Conservation (phyloP, 208 protist species). For the Trypanosoma boissoni region DNA sequence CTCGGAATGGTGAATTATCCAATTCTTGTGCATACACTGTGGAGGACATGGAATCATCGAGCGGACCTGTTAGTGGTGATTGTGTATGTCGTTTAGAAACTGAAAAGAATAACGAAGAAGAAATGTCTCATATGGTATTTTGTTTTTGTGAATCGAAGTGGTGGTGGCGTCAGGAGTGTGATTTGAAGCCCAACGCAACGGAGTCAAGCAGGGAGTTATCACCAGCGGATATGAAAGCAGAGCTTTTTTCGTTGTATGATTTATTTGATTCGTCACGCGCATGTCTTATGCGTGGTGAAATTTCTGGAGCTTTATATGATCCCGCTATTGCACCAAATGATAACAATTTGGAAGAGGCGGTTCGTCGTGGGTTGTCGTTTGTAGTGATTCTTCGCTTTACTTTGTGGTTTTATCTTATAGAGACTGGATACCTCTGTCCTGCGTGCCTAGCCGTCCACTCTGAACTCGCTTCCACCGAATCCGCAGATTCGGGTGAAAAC, state of each 20-base stretch:
- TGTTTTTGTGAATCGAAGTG: no score
- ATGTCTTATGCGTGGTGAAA: not conserved
- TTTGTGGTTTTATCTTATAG: not conserved
- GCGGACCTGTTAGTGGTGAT: no score
- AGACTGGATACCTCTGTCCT: not conserved
- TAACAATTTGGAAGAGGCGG: not conserved
- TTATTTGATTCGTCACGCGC: not conserved
- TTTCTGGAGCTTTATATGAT: not conserved
- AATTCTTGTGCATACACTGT: no score
- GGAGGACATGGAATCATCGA: no score
- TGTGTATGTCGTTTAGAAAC: no score
- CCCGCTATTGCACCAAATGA: not conserved
- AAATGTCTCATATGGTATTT: no score
- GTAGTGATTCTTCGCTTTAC: not conserved
- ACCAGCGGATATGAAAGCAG: not conserved
- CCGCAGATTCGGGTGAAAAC: not conserved
- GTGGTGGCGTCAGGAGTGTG: no score
- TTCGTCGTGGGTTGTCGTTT: not conserved
- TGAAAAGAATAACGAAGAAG: no score
- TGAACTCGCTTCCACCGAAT: not conserved
- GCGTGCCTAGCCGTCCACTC: not conserved
- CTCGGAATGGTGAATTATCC: no score
- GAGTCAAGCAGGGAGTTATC: no score
- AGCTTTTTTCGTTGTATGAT: not conserved
- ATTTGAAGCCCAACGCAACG: no score